Evolutionary conservation across 139 green algal genomes (phyloP).

Genomic region (Gonium pectorale): DNA sequence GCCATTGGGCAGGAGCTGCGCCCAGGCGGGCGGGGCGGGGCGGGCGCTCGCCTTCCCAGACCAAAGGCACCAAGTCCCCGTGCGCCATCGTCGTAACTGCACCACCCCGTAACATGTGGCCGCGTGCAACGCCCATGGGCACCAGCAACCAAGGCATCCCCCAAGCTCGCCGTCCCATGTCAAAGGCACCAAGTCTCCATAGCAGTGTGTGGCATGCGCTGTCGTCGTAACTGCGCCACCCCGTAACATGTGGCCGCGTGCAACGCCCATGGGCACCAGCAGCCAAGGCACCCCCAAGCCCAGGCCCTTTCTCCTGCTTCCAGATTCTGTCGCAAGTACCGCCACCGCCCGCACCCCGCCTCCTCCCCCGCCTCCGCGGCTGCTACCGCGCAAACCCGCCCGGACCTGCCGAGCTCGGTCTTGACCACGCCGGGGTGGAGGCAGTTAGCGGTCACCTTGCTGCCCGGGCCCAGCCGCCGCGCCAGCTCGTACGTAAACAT

Average conservation of each 20-base stretch:
- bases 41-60: no score
- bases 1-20: no score
- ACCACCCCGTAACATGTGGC: no score
- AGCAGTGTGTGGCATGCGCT: no score
- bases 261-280: background rate
- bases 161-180: no score
- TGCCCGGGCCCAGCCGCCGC: slow-evolving; percentile 50
- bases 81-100: no score
- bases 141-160: background rate
- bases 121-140: background rate
- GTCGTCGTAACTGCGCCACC: no score
- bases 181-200: no score
- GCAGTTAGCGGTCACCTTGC: slow-evolving; percentile 70
- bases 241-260: no score
- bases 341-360: background rate
- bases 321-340: background rate
- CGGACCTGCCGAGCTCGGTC: slow-evolving; percentile 86
- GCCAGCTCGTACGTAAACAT: slow-evolving; percentile 91
- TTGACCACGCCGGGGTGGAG: slow-evolving; percentile 88
- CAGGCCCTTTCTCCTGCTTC: background rate
- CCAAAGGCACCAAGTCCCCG: no score
- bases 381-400: background rate
- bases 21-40: no score
- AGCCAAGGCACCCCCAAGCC: background rate
- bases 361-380: background rate